Evolutionary conservation across 768 basidiomycete species (phyloP), one percentile per base, ranked within the genome.

Genomic region (Suillus subluteus): DNA sequence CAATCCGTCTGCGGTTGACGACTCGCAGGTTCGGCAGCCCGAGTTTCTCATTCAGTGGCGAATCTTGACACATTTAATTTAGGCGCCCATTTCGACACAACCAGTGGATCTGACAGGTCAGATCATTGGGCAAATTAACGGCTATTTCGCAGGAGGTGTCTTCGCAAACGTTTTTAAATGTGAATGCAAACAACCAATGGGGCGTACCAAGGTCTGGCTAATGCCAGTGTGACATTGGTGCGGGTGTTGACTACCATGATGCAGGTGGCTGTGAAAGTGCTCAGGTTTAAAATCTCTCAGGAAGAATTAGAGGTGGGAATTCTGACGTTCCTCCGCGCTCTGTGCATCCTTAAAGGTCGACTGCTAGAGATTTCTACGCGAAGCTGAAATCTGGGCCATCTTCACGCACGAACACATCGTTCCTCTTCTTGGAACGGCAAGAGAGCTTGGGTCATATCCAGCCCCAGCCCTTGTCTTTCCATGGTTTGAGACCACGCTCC

Each of bases 391-490:
- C 26, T 74, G 73, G 73, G 65, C 62, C 26, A 4, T 46, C 46
- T 55, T 74, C 15, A 6, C 35, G 6, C 69, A 74, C 58, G 59
- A 61, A n/a, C 73, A 73, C 59, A 62, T 73, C 12, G 21, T 74
- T 2, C 68, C 62, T 11, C 66, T 73, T 37, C 65, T 58, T 37
- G 71, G 73, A 16, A 56, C 65, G 12, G 54, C 66, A 32, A 66
- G 46, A 21, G 71, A 68, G 18, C 68, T 66, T 64, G 48, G 52
- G 35, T 1, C 32, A 21, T 67, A 68, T 16, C 62, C 64, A 6
- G 67, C 58, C 32, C 40, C 63, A 41, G 70, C 72, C 12, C 68
- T 72, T 65, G 63, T 74, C 15, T 73, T 62, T 41, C 69, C 71
- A 3, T 69, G 69, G 66, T 8, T 63, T 48, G 58, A 48, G 62